Conservation (phyloP, 345 rosid species). For the Murraya paniculata region DNA sequence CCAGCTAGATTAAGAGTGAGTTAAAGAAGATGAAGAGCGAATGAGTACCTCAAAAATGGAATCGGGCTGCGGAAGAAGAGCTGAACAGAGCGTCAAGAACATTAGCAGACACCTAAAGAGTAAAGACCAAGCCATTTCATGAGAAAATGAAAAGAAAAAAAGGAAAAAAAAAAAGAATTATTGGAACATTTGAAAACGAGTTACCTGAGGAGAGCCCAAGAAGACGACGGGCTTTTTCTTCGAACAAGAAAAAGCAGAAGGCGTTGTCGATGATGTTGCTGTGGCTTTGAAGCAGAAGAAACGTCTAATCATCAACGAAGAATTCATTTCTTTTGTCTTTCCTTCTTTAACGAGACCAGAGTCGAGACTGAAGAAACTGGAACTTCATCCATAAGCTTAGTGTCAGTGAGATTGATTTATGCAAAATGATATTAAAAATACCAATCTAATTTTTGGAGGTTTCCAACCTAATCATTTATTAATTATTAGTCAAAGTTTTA, state of each 20-base stretch:
- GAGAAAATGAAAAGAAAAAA: background rate
- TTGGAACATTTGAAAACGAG: background rate
- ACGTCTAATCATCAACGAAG: conserved; percentile 59
- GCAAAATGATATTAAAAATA: background rate
- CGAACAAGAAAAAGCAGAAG: conserved; percentile 36
- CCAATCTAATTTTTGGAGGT: background rate
- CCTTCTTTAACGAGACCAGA: background rate
- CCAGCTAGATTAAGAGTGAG: background rate
- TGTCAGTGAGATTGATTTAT: too few species aligned
- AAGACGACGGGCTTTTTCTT: conserved; percentile 79
- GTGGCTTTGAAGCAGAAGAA: conserved; percentile 48
- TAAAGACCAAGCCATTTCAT: conserved; percentile 18
- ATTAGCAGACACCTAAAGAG: conserved; percentile 65
- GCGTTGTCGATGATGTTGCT: conserved; percentile 14
- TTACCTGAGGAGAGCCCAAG: conserved; percentile 90
- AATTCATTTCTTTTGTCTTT: conserved; percentile 27
- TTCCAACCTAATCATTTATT: too few species aligned
- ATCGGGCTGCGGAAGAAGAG: conserved; percentile 58
- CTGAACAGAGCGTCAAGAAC: conserved; percentile 81
- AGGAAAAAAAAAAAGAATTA: background rate
- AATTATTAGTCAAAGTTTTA: too few species aligned
- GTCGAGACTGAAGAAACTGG: too few species aligned
- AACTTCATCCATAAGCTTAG: conserved; percentile 1
- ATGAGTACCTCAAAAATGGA: conserved; percentile 66
- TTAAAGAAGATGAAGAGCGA: background rate